A percentile compares a stretch with the other conserved stretches of the same genome.
Evolutionary conservation across 768 basidiomycete genomes (phyloP).

Genomic region (Calocybe gangraenosa): DNA sequence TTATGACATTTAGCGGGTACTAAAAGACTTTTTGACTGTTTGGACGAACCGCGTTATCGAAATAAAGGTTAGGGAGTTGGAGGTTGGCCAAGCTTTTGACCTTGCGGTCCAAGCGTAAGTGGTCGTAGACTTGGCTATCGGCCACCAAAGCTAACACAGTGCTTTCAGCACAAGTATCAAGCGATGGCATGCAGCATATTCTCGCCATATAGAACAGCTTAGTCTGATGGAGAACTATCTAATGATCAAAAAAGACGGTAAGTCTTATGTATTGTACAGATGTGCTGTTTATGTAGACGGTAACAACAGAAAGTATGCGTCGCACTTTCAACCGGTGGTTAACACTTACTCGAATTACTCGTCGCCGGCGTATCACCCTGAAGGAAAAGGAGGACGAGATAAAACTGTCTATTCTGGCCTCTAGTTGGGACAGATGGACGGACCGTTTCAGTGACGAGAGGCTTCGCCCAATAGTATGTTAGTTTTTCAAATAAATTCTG

Average conservation of each 20-base stretch:
- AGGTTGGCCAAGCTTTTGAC: conserved; percentile 45
- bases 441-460: conserved; percentile 64
- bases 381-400: conserved; percentile 62
- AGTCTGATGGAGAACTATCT: conserved; percentile 84
- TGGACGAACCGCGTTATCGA: conserved; percentile 78
- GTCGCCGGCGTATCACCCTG: conserved; percentile 57
- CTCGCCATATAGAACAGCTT: conserved; percentile 64
- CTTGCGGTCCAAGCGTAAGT: conserved; percentile 28
- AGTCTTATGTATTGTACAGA: conserved; percentile 2
- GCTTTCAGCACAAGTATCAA: conserved; percentile 47
- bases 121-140: not conserved
- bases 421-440: conserved; percentile 78
- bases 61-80: conserved; percentile 69
- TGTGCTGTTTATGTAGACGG: conserved; percentile 1
- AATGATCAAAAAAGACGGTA: conserved; percentile 77
- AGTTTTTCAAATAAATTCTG: not conserved
- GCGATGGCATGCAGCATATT: conserved; percentile 64
- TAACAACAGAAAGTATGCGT: conserved; percentile 70
- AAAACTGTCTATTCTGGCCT: conserved; percentile 42
- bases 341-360: conserved; percentile 49
- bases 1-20: conserved; percentile 39
- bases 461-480: conserved; percentile 60
- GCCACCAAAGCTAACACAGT: not conserved
- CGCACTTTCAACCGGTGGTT: conserved; percentile 73
- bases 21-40: conserved; percentile 39